A percentile compares a stretch with the other conserved stretches of the same genome.
Conservation (phyloP, 2,329 filamentous ascomycete species). For the Hirsutella thompsonii region DNA sequence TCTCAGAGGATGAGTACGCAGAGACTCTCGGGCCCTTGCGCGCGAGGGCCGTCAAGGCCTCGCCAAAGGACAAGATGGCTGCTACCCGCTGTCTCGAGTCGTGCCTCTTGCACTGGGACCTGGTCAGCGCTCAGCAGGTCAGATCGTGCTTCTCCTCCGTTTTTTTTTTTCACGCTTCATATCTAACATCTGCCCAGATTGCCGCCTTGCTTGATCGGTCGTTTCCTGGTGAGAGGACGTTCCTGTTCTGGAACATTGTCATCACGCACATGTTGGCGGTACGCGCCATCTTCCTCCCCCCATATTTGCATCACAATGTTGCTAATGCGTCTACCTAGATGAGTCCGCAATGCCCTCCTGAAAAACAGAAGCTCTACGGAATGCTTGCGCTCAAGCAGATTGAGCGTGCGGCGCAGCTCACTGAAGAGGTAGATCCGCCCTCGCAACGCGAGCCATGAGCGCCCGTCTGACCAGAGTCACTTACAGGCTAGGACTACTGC, state of each 20-base stretch:
- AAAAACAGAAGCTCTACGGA: constrained; percentile 38
- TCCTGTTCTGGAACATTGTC: constrained; percentile 42
- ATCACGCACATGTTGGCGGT: constrained; percentile 41
- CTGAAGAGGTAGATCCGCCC: constrained; percentile 25
- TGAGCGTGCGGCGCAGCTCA: constrained; percentile 31
- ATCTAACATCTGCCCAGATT: constrained; percentile 26
- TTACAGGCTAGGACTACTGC: constrained; percentile 9
- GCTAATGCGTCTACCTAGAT: constrained; percentile 18
- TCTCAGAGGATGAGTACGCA: constrained; percentile 26
- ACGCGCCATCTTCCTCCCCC: constrained; percentile 8
- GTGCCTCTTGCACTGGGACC: constrained; percentile 41
- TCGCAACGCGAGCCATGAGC: no score
- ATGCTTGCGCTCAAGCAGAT: constrained; percentile 38
- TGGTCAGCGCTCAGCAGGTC: constrained; percentile 44
- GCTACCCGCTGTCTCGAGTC: constrained; percentile 34
- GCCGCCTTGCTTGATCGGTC: constrained; percentile 39
- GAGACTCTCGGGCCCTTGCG: constrained; percentile 37
- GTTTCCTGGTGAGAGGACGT: constrained; percentile 31
- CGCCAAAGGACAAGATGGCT: constrained; percentile 30
- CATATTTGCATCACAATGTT: neutral
- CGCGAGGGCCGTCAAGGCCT: constrained; percentile 36
- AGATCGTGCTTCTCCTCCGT: constrained; percentile 1
- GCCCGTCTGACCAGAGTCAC: neutral
- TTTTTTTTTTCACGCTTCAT: neutral
- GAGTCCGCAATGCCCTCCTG: constrained; percentile 30